phyloP scores from a whole-genome alignment of 768 basidiomycete species.

The Tylopilus sp. region DNA sequence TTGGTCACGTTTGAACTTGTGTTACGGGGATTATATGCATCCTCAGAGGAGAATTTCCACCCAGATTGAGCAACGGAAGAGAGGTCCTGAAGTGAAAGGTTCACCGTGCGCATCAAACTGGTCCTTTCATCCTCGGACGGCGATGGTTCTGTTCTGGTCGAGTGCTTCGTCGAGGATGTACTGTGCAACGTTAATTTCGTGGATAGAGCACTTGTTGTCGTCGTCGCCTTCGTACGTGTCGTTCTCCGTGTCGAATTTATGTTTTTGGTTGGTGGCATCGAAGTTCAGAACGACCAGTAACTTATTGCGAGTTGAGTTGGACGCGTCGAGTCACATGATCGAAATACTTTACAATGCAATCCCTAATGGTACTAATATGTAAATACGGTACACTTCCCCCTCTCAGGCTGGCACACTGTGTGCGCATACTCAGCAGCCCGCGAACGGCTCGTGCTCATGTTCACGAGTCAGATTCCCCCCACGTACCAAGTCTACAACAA shows the following conservation, averaged over 20 bases:
- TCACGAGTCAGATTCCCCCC: too few species aligned
- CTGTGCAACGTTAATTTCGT: slow-evolving; percentile 28
- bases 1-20: slow-evolving; percentile 31
- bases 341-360: too few species aligned
- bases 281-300: background rate
- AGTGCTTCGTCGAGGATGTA: slow-evolving; percentile 26
- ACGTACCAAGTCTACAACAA: too few species aligned
- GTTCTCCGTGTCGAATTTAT: slow-evolving; percentile 5
- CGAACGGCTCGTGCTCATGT: too few species aligned
- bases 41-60: slow-evolving; percentile 42
- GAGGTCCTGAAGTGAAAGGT: slow-evolving; percentile 56
- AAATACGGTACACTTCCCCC: too few species aligned
- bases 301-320: background rate
- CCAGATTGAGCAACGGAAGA: slow-evolving; percentile 52
- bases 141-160: background rate
- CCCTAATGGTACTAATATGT: too few species aligned
- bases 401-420: too few species aligned
- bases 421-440: too few species aligned
- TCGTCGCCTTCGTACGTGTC: slow-evolving; percentile 13
- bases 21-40: slow-evolving; percentile 23
- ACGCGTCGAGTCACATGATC: background rate
- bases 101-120: slow-evolving; percentile 60
- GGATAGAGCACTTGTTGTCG: background rate
- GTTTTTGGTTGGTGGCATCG: slow-evolving; percentile 5
- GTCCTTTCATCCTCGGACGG: slow-evolving; percentile 37